Evolutionary conservation across 2,329 filamentous ascomycete species (phyloP), one percentile per base, ranked within the genome.

Genomic region (Ophiostoma perfectum): DNA sequence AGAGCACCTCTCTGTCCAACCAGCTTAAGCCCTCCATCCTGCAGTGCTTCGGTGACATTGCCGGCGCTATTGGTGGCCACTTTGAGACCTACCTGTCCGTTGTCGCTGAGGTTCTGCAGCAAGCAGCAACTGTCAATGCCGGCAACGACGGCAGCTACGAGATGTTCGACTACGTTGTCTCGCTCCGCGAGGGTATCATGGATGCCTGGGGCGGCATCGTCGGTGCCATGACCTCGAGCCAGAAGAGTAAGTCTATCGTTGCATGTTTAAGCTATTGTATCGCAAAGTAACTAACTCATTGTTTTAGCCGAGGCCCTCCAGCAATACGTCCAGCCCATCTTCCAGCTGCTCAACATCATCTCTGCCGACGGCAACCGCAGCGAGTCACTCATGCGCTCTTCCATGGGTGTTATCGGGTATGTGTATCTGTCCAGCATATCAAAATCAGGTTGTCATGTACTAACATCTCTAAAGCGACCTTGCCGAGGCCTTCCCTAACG

Each of bases 131-230:
- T 62, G 92, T 99, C 68, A 91, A 89, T 44, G 87, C 91, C 58
- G 87, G 87, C 68, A 84, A 88, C 41, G 93, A 97, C 73, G 89
- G 90, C 70, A 91, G 90, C 66, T 95, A 93, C 74, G 95, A 99
- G 80, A 96, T 98, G 90, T 89, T 93, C 69, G 94, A 98, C 79
- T 99, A 99, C 77, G 90, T 99, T 74, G 87, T 96, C 72, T 97
- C 93, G 27, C 85, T 99, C 65, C 90, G 95, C 67, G 96, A 99
- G 77, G 95, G 94, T 74, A 98, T 99, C 73, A 97, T 98, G 90
- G 95, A 99, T 83, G 95, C 95, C 45, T 99, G 96, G 93, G 93
- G 93, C 75, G 95, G 95, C 73, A 95, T 97, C 73, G 93, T 99
- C 76, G 88, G 94, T 78, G 93, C 95, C 67, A 93, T 98, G 90